phyloP scores from a whole-genome alignment of 1,284 basidiomycete species.

The Sporisorium exsertum region DNA sequence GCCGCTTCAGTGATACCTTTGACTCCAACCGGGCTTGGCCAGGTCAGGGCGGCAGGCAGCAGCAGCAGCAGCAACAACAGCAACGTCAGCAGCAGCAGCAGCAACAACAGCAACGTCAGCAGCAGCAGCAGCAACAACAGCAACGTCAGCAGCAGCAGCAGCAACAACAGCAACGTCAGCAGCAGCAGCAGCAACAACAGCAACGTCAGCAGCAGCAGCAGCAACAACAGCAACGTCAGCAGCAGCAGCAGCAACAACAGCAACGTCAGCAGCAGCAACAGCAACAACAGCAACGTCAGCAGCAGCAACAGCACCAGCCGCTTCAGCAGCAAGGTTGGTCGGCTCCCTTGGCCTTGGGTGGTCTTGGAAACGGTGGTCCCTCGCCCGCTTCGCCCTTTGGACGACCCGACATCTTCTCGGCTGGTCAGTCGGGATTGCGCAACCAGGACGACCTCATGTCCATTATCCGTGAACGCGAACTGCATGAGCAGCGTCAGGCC shows the following conservation, averaged over 20 bases:
- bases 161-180: constrained; percentile 6
- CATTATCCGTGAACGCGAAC: constrained; percentile 53
- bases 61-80: constrained; percentile 2
- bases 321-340: constrained; percentile 39
- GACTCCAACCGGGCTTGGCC: constrained; percentile 25
- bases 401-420: constrained; percentile 28
- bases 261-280: neutral
- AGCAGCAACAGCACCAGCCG: constrained; percentile 7
- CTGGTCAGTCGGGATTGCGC: constrained; percentile 33
- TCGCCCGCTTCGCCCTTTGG: constrained; percentile 48
- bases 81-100: constrained; percentile 4
- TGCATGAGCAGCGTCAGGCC: constrained; percentile 55
- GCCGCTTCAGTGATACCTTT: constrained; percentile 34
- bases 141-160: constrained; percentile 6
- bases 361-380: constrained; percentile 25
- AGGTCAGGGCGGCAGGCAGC: constrained; percentile 15
- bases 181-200: neutral
- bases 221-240: neutral
- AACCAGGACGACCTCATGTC: constrained; percentile 54
- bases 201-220: constrained; percentile 4
- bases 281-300: constrained; percentile 8
- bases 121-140: neutral
- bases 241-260: neutral
- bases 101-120: neutral
- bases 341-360: constrained; percentile 26